Evolutionary conservation across 345 rosid genomes (phyloP), one percentile per base, ranked within the genome.

Genomic region (Isatis tinctoria): DNA sequence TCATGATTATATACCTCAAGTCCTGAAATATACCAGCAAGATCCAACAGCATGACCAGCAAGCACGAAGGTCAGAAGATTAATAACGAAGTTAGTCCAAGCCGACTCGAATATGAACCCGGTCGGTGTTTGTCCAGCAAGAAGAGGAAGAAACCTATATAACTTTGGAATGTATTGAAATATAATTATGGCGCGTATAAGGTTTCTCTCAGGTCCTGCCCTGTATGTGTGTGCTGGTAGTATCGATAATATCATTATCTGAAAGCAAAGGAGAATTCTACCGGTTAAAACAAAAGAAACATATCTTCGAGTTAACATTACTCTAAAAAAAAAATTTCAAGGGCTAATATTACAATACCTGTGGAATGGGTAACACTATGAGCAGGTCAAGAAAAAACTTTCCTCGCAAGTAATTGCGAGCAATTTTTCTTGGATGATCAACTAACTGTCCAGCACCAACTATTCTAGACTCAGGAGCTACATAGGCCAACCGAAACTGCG

Each of bases 401-500:
- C 93, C 81, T 3, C 44, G 52, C n/a, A 94, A 39, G 84, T 94
- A 91, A 79, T 88, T 51, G 62, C 16, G 13, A 48, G 93, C 90
- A 68, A 91, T 91, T 79, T 81, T 84, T 41, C 65, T 86, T 9
- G 97, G 98, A 72, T 91, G 85, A 79, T 87, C 96, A 81, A 89
- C 97, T 48, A 87, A 85, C 78, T 87, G 95, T 48, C 97, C 97
- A 48, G 89, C 94, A 75, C 97, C 97, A 80, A 88, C 84, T 44
- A 89, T 89, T 37, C 74, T 82, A 45, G 97, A 87, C 78, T 91
- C 96, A 0, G 90, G 95, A 78, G 95, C 91, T 64, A 94, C 70
- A 77, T 87, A 94, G 27, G 97, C 96, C 82, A 94, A 60, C 53
- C 89, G 88, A 76, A 91, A 94, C 98, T 94, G 90, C 76, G 75